Evolutionary conservation across 2,329 filamentous ascomycete species (phyloP), one percentile per base, ranked within the genome.

Genomic region (Aspergillus viridinutans): DNA sequence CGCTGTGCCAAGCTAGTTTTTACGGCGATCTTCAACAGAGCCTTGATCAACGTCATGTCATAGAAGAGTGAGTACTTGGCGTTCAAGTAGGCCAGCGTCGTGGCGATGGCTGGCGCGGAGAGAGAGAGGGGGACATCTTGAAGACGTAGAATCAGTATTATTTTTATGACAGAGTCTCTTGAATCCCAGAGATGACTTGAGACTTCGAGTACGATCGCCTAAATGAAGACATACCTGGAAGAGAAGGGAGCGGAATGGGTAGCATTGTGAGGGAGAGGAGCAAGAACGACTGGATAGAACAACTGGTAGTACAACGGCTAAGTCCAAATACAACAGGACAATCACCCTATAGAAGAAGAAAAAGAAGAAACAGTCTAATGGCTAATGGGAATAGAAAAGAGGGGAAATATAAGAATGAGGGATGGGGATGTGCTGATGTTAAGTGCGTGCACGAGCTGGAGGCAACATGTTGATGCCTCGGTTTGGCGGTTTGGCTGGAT

Each of bases 31-130:
- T 78, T 79, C 12, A 84, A 40, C 42, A 84, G 72, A 53, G 81
- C 80, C 35, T 76, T 78, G n/a, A 93, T 66, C 17, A 92, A 71
- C 7, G 74, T 69, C 47, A 78, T 71, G 72, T 96, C 91, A 69
- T 90, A 86, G 69, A 79, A 85, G 48, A 92, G 64, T 6, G 83
- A 81, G 57, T 81, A 82, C 70, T 83, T 86, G 45, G 89, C 91
- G 69, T 94, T 90, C 64, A 93, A 73, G 71, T 95, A 96, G 32
- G 90, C 88, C n/a, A 88, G 76, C 3, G 82, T 81, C 4, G 89
- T 88, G 29, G 82, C 81, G 48, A 84, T 81, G 17, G 87, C 87
- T 20, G 88, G 85, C 28, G 81, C 76, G 6, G 84, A 78, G 43
- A 78, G 58, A 48, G 71, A 64, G 47, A 76, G 62, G 20, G 76